A percentile compares a stretch with the other conserved stretches of the same genome.
phyloP scores from a whole-genome alignment of 176 grass and related monocot genomes.

The Eragrostis nindensis region DNA sequence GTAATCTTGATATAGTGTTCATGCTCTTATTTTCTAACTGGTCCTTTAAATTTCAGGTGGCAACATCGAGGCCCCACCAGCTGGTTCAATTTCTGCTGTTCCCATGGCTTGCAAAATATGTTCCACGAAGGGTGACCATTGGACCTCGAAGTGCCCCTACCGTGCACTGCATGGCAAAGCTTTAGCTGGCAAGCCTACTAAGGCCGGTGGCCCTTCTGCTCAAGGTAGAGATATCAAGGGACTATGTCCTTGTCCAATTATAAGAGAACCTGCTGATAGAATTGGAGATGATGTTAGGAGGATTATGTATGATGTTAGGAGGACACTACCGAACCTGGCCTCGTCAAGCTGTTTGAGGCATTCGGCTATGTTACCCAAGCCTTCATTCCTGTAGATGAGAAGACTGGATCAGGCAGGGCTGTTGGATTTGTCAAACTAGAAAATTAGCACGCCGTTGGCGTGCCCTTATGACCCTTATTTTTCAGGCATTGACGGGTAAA shows the following conservation, averaged over 20 bases:
- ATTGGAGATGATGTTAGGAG: conserved; percentile 29
- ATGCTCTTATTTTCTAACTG: conserved; percentile 11
- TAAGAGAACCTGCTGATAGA: neutral
- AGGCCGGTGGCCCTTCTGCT: conserved; percentile 26
- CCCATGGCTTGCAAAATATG: no score
- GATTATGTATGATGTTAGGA: conserved; percentile 50
- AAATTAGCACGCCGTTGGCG: no score
- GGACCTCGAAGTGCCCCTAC: conserved; percentile 74
- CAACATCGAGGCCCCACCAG: no score
- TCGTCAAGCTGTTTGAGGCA: conserved; percentile 35
- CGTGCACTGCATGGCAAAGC: conserved; percentile 48
- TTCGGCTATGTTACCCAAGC: conserved; percentile 43
- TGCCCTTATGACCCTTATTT: no score
- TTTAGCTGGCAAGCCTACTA: conserved; percentile 47
- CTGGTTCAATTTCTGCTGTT: no score
- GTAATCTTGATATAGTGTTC: neutral
- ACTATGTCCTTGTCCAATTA: no score
- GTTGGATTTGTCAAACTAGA: conserved; percentile 51
- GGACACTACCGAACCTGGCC: conserved; percentile 35
- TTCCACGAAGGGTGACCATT: conserved; percentile 84
- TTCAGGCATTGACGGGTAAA: no score
- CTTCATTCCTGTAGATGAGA: conserved; percentile 48
- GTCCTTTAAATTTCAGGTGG: conserved; percentile 51
- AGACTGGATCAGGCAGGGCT: conserved; percentile 43
- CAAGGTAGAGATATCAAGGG: no score